Percentiles rank a stretch among this genome's conserved stretches.
phyloP scores from a whole-genome alignment of 345 rosid genomes.

The Boechera stricta region DNA sequence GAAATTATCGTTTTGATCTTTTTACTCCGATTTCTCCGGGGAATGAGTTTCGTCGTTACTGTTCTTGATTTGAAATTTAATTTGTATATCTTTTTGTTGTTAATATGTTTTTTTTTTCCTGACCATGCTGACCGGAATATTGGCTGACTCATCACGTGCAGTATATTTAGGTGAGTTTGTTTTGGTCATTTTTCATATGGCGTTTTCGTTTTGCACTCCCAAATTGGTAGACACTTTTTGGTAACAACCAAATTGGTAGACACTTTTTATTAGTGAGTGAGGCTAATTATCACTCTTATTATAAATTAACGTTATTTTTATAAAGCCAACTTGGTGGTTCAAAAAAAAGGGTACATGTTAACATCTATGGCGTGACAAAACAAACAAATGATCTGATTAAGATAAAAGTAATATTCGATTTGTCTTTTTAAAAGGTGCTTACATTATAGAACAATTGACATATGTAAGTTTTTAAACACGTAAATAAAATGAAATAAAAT shows the following conservation, averaged over 20 bases:
- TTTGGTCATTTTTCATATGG: constrained; percentile 45
- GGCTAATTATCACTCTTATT: background rate
- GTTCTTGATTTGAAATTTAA: constrained; percentile 36
- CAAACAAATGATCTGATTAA: background rate
- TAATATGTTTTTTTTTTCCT: constrained; percentile 24
- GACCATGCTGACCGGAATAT: constrained; percentile 41
- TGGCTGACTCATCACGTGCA: constrained; percentile 51
- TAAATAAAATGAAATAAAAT: background rate
- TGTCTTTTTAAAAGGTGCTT: background rate
- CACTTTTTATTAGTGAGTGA: background rate
- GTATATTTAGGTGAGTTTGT: constrained; percentile 51
- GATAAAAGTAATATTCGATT: background rate
- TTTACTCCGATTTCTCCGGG: constrained; percentile 23
- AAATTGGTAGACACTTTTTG: constrained; percentile 27
- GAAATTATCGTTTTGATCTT: constrained; percentile 12
- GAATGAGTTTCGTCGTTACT: constrained; percentile 34
- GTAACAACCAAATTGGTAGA: constrained; percentile 18
- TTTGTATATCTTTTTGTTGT: constrained; percentile 6
- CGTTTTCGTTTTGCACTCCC: constrained; percentile 38
- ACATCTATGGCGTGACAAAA: background rate
- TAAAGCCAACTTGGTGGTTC: background rate
- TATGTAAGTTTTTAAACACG: background rate
- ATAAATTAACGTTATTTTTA: too few relatives aligned
- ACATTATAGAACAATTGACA: background rate
- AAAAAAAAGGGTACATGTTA: background rate